Evolutionary conservation across 2,329 filamentous ascomycete genomes (phyloP), one percentile per base, ranked within the genome.

Genomic region (Cercospora sp.): DNA sequence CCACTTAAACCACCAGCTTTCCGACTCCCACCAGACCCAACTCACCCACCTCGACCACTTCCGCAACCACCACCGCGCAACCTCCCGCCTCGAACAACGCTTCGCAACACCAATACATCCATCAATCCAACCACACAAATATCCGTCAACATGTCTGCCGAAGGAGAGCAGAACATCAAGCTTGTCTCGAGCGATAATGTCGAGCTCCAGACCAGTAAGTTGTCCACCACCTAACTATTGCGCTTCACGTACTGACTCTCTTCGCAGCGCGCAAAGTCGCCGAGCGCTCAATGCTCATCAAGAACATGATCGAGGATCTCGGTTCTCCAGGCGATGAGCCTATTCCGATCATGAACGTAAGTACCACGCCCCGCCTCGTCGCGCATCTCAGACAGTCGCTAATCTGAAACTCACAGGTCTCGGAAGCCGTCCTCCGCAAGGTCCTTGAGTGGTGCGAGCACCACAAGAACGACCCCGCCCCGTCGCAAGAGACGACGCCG

Each of bases 361-460:
- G 81, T 77, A 60, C 57, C 51, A n/a, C 40, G 16, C 45, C 49
- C 45, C 59, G 34, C 16, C 28, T 26, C 51, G 65, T 4, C 26
- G 12, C 34, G 9, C 32, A 53, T 43, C 53, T 26, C n/a, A 37
- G n/a, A 67, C 60, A 21, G 16, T 45, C 64, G 61, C 78, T 82
- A 70, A 81, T 74, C 51, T 55, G 32, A 16, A 26, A 13, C 61
- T 30, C 63, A 30, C 75, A 85, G 83, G 92, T 98, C 74, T 97
- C 97, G 80, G 94, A 97, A 79, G 88, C 92, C 1, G 95, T 99
- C 45, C 87, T 99, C 43, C 90, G 90, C 80, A 99, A 99, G 84
- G 95, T 99, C 34, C 90, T 99, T 76, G 95, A 98, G 82, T 99
- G 95, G 95, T 98, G 95, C 84, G 89, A 92, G 73, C 93, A 97